Conservation (phyloP, 306 rosid genomes). For the Ammopiptanthus mongolicus region DNA sequence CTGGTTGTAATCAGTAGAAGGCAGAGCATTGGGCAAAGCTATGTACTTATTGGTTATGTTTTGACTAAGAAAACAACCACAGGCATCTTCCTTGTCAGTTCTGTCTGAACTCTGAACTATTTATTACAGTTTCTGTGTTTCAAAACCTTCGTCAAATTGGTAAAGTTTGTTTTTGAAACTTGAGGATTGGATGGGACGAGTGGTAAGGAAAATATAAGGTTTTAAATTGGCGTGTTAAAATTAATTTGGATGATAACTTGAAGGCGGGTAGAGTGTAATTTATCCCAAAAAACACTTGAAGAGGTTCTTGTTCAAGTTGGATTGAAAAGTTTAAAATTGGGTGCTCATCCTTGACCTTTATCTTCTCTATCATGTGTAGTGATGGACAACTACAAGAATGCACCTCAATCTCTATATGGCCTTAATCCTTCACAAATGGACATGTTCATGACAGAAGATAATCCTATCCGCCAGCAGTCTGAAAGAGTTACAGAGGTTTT, state of each 20-base stretch:
- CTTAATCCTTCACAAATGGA: constrained; percentile 85
- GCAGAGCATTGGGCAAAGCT: background rate
- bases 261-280: background rate
- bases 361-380: constrained; percentile 45
- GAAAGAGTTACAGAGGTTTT: constrained; percentile 75
- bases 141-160: too few relatives aligned
- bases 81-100: background rate
- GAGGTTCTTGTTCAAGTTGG: background rate
- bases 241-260: background rate
- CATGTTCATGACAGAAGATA: constrained; percentile 91
- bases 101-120: too few relatives aligned
- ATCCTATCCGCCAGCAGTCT: constrained; percentile 52
- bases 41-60: background rate
- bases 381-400: constrained; percentile 78
- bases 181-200: too few relatives aligned
- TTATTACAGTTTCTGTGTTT: too few relatives aligned
- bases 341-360: background rate
- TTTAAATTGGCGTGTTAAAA: background rate
- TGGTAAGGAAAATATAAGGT: too few relatives aligned
- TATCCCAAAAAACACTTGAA: background rate
- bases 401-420: constrained; percentile 69
- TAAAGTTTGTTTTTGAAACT: too few relatives aligned
- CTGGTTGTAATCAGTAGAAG: background rate
- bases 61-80: background rate
- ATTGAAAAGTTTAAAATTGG: background rate